Base-by-base conservation (phyloP, 2,329 filamentous ascomycete species). In the Celoporthe dispersa region DNA sequence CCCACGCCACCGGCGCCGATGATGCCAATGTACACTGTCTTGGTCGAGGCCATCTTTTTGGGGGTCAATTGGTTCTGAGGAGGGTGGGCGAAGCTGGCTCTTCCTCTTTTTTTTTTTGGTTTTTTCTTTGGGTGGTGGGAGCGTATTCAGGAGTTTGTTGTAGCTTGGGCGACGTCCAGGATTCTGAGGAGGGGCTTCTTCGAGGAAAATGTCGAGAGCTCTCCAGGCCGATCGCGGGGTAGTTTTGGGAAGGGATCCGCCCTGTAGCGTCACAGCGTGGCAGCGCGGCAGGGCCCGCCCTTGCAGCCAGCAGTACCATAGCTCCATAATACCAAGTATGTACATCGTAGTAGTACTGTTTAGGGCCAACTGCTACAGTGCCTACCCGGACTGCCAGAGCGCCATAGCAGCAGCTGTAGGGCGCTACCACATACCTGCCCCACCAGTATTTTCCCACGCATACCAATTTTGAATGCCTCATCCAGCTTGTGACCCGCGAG, bases 1-100 rank as follows among this genome's bases (percentile, higher is more conserved):
- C 96, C 96, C 72, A 98, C 96, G 74, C 95, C 95, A 75, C 96
- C 96, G 76, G 92, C 92, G 78, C 96, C 82, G 70, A 84, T 83
- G 48, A 84, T 78, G 70, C 81, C 81, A 74, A 84, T 79, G 76
- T 81, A 82, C 55, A 84, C 75, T 66, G 81, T 77, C 68, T 79
- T 78, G 44, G 75, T 73, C 28, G 78, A 70, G 70, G 75, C 74
- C 77, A 78, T 78, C 59, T 67, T 68, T 41, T 28, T 44, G 55
- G 12, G 57, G 64, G 60, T 65, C 65, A 60, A 60, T 41, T 55
- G 51, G 44, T 63, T n/a, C 7, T 41, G n/a, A 19, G 19, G 31
- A 55, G 14, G n/a, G 12, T 25, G 16, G 5, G 28, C 28, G 53
- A 22, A 19, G 44, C 19, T 12, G n/a, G 44, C n/a, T 31, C 53